Evolutionary conservation across 1,139 yeast genomes (phyloP).

Genomic region (Yamadazyma epiphylla): DNA sequence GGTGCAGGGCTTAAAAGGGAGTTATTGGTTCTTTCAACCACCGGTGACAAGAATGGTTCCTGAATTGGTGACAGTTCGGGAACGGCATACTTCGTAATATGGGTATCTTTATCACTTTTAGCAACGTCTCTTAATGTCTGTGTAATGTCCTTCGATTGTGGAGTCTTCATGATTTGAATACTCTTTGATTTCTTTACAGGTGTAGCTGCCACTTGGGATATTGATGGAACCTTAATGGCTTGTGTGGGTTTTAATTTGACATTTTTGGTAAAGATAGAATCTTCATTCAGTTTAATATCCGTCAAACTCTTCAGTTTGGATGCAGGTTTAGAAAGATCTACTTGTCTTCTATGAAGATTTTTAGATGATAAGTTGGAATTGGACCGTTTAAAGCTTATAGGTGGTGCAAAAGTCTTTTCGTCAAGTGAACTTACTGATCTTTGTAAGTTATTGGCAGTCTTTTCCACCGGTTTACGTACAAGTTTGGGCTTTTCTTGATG

Average conservation of each 20-base stretch:
- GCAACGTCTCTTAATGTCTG: conserved; percentile 2
- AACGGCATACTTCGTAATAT: too few species aligned
- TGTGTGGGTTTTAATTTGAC: conserved; percentile 11
- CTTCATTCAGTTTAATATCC: conserved; percentile 3
- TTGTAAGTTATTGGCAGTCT: too few species aligned
- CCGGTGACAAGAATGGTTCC: conserved; percentile 3
- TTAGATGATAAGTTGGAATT: conserved; percentile 42
- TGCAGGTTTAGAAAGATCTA: conserved; percentile 28
- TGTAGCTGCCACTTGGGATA: conserved; percentile 14
- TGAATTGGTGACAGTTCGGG: conserved; percentile 5
- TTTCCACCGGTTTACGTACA: conserved; percentile 1
- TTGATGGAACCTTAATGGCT: conserved; percentile 6
- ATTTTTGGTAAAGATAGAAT: conserved; percentile 25
- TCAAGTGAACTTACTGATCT: conserved; percentile 8
- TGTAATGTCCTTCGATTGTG: conserved; percentile 5
- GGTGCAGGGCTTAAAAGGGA: conserved; percentile 4
- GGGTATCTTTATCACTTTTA: too few species aligned
- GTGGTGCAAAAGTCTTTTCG: conserved; percentile 25
- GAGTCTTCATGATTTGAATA: conserved; percentile 1
- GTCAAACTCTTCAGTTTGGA: conserved; percentile 7
- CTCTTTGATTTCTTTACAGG: conserved; percentile 11
- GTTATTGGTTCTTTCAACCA: conserved; percentile 2
- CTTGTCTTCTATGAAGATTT: conserved; percentile 42
- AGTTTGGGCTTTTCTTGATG: conserved; percentile 6
- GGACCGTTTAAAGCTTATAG: conserved; percentile 34